These are phyloP conservation scores for Lipomyces starkeyi DNA, from an alignment of 805 yeast species.

Conservation along the genomic window DNA sequence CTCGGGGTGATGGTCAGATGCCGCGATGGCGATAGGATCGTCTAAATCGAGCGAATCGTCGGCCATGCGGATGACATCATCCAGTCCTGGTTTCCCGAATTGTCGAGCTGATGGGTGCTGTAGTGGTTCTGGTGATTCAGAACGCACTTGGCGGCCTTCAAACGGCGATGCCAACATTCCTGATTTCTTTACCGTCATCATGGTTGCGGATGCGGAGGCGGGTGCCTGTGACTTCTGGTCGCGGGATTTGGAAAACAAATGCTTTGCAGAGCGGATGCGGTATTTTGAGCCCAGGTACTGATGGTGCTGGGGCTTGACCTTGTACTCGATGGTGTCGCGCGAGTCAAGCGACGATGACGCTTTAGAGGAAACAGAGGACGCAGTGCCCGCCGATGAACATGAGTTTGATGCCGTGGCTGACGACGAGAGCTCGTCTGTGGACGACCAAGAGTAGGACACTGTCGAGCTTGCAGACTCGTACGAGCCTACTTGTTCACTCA, in stretches of 20 bases:
- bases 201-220: background rate
- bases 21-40: background rate
- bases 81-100: background rate
- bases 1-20: background rate
- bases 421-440: background rate
- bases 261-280: background rate
- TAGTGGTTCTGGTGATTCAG: background rate
- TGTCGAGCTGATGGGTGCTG: background rate
- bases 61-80: background rate
- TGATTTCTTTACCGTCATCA: background rate
- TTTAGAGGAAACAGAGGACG: background rate
- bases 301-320: background rate
- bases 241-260: background rate
- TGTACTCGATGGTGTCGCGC: background rate
- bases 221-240: background rate
- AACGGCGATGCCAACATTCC: background rate
- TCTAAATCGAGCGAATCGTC: background rate
- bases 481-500: background rate
- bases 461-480: background rate
- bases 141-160: background rate
- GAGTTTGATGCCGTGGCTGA: background rate
- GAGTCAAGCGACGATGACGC: conserved; percentile 4
- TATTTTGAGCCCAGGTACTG: background rate
- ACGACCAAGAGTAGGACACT: background rate
- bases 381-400: background rate